These are phyloP conservation scores for Globisporangium lucens DNA, from an alignment of 352 stramenopile species.

Conservation along the genomic window DNA sequence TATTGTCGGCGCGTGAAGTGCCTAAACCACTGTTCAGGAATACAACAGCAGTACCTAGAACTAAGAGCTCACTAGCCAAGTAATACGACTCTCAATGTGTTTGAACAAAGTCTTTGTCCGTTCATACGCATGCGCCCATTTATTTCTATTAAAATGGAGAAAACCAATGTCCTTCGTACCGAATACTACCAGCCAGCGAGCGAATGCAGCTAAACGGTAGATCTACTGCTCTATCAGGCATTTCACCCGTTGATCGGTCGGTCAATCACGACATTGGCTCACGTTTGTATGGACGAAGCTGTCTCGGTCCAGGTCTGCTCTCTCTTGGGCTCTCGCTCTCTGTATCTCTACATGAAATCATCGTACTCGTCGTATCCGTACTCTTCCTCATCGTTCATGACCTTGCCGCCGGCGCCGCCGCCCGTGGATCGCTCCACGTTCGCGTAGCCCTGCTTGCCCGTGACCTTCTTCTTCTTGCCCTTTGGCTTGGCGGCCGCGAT, in stretches of 20 bases:
- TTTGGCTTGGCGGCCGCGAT: constrained; percentile 80
- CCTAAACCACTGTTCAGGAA: not conserved
- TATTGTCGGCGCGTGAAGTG: not conserved
- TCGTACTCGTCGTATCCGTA: constrained; percentile 82
- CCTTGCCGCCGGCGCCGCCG: constrained; percentile 38
- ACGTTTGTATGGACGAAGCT: not conserved
- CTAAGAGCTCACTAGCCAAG: not conserved
- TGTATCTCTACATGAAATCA: constrained; percentile 75
- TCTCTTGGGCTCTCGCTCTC: not conserved
- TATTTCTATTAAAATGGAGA: constrained; percentile 2
- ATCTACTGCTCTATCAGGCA: not conserved
- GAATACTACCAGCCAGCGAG: not conserved
- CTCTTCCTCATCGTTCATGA: constrained; percentile 32
- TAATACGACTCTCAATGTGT: not conserved
- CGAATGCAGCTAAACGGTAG: not conserved
- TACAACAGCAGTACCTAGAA: not conserved
- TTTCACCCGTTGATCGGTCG: not conserved
- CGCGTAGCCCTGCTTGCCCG: constrained; percentile 74
- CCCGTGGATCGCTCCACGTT: constrained; percentile 65
- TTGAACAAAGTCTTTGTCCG: not conserved
- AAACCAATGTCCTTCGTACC: not conserved
- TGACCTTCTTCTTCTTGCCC: constrained; percentile 84
- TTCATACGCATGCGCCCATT: not conserved
- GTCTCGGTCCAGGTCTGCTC: not conserved
- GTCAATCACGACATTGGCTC: not conserved